Percentiles rank a stretch among this genome's conserved stretches.
Evolutionary conservation across 192 early-diverging fungal species (phyloP).

Genomic region (Fimicolochytrium jonesii): DNA sequence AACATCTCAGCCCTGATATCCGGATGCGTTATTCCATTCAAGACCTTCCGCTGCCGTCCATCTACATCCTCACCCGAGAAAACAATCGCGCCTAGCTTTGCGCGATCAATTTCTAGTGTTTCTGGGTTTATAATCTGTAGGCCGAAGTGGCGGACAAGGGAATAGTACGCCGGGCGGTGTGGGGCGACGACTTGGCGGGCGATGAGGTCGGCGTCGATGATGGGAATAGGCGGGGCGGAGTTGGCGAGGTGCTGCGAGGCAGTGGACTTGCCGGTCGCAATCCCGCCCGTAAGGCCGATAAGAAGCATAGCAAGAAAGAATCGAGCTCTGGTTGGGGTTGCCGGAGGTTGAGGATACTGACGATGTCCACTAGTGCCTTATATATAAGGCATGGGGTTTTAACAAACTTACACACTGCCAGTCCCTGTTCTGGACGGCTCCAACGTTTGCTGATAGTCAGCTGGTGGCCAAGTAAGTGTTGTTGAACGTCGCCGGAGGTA

Average conservation of each 20-base stretch:
- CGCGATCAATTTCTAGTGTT: slow-evolving; percentile 60
- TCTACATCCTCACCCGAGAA: no score
- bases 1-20: slow-evolving; percentile 80
- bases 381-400: no score
- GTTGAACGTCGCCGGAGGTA: no score
- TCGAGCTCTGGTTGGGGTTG: no score
- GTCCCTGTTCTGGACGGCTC: no score
- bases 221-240: slow-evolving; percentile 43
- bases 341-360: no score
- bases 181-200: slow-evolving; percentile 83
- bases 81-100: slow-evolving; percentile 72
- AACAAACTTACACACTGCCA: no score
- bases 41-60: slow-evolving; percentile 56
- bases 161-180: slow-evolving; percentile 63
- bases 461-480: no score
- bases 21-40: slow-evolving; percentile 88
- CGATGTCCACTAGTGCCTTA: no score
- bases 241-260: slow-evolving; percentile 61
- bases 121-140: slow-evolving; percentile 46
- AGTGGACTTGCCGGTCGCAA: slow-evolving; percentile 86
- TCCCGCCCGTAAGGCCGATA: slow-evolving; percentile 93
- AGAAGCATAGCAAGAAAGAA: slow-evolving; percentile 86
- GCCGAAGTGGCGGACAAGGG: slow-evolving; percentile 77
- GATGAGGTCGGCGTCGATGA: slow-evolving; percentile 90
- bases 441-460: no score